A percentile compares a stretch with the other conserved stretches of the same genome.
These are phyloP conservation scores for Candida quercuum DNA, from an alignment of 805 yeast species.

Conservation along the genomic window DNA sequence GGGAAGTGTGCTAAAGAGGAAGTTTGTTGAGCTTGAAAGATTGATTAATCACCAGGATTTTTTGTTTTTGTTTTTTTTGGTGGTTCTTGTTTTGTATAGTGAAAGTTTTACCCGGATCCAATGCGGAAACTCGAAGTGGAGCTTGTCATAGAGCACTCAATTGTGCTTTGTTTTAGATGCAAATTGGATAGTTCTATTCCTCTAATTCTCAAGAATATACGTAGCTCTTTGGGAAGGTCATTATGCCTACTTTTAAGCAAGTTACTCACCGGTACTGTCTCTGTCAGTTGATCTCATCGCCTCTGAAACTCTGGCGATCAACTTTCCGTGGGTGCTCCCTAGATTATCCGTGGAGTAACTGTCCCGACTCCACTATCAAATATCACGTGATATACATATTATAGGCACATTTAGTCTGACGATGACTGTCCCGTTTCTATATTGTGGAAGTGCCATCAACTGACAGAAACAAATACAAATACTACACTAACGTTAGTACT, in stretches of 20 bases:
- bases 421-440: background rate
- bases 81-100: background rate
- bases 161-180: background rate
- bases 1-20: background rate
- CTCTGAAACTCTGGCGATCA: too few species aligned
- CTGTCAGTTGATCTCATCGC: background rate
- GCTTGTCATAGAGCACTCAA: background rate
- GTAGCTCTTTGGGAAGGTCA: background rate
- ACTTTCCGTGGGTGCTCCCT: background rate
- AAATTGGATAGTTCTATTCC: background rate
- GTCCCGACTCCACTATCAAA: too few species aligned
- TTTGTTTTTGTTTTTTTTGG: background rate
- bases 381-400: too few species aligned
- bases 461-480: too few species aligned
- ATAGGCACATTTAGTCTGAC: too few species aligned
- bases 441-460: too few species aligned
- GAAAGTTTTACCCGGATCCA: slow-evolving; percentile 6
- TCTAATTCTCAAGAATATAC: background rate
- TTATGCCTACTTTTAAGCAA: background rate
- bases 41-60: too few species aligned
- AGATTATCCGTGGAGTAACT: background rate
- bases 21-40: too few species aligned
- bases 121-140: background rate
- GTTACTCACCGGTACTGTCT: background rate
- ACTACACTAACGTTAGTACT: too few species aligned